These are phyloP conservation scores for Sugiyamaella sp. DNA, from an alignment of 1,139 yeast species.

Conservation along the genomic window DNA sequence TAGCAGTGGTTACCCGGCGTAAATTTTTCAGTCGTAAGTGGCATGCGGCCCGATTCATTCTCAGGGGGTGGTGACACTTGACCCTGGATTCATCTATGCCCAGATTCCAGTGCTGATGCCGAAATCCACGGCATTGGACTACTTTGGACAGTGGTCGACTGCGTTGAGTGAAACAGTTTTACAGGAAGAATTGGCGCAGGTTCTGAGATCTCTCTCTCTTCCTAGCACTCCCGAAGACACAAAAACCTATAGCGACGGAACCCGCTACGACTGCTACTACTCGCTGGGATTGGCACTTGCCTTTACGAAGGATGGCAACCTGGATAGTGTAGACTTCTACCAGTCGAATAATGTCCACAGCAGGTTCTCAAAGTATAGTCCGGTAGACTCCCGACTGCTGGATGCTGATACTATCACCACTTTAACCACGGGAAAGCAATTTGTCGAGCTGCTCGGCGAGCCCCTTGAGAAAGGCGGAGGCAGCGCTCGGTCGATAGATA, in stretches of 20 bases:
- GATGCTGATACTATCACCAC: slow-evolving; percentile 26
- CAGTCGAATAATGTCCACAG: slow-evolving; percentile 20
- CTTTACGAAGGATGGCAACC: slow-evolving; percentile 22
- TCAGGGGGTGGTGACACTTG: neutral
- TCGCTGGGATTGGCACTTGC: slow-evolving; percentile 32
- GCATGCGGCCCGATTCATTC: neutral
- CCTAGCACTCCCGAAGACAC: slow-evolving; percentile 16
- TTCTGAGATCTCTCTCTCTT: neutral
- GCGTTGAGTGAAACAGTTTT: slow-evolving; percentile 1
- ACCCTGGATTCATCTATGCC: too few species aligned
- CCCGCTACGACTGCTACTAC: slow-evolving; percentile 33
- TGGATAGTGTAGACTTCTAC: slow-evolving; percentile 36
- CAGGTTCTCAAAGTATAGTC: slow-evolving; percentile 18
- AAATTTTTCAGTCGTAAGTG: neutral
- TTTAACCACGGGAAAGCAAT: slow-evolving; percentile 31
- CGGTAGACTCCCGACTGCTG: slow-evolving; percentile 23
- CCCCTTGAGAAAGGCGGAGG: slow-evolving; percentile 39
- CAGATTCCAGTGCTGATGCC: too few species aligned
- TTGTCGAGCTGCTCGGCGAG: slow-evolving; percentile 36
- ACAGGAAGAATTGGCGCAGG: slow-evolving; percentile 1
- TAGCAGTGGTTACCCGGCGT: neutral
- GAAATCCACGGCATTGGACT: too few species aligned
- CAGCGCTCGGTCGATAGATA: slow-evolving; percentile 28
- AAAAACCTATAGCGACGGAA: slow-evolving; percentile 28
- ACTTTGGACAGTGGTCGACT: too few species aligned